phyloP scores from a whole-genome alignment of 208 protist genomes.

The Crithidia thermophila region DNA sequence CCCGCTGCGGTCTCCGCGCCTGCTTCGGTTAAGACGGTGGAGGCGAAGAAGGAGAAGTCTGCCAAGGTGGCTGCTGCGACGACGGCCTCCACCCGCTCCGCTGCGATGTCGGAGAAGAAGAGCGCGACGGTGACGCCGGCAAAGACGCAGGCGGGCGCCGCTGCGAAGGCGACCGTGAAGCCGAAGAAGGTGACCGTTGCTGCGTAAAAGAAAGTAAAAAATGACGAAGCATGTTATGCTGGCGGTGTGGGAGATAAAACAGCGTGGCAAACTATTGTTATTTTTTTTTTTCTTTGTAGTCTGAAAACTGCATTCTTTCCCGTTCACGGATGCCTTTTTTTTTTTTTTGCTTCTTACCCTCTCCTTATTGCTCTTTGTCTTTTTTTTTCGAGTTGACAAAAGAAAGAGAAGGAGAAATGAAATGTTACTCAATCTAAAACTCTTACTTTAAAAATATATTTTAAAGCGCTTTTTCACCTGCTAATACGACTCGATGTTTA shows the following conservation, averaged over 20 bases:
- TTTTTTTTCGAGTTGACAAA: neutral
- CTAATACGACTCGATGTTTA: slow-evolving; percentile 8
- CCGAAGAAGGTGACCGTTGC: neutral
- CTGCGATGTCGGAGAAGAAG: neutral
- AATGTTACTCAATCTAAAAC: too few relatives aligned
- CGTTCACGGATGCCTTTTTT: too few relatives aligned
- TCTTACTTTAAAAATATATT: neutral
- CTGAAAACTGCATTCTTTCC: neutral
- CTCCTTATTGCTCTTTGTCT: slow-evolving; percentile 2
- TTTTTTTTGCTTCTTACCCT: neutral
- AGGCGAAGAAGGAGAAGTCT: neutral
- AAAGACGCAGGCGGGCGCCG: neutral
- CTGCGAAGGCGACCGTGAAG: neutral
- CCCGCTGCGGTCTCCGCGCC: neutral
- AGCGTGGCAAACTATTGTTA: too few relatives aligned
- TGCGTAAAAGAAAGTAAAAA: neutral
- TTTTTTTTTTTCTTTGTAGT: neutral
- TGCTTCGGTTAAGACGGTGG: neutral
- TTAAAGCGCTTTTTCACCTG: slow-evolving; percentile 1
- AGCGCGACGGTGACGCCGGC: neutral
- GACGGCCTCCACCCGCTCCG: neutral
- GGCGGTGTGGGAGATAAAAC: too few relatives aligned
- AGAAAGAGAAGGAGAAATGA: neutral
- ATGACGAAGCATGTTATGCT: neutral
- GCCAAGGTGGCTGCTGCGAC: neutral